These are phyloP conservation scores for Lodderomyces beijingensis DNA, from an alignment of 1,139 yeast genomes.

Conservation along the genomic window DNA sequence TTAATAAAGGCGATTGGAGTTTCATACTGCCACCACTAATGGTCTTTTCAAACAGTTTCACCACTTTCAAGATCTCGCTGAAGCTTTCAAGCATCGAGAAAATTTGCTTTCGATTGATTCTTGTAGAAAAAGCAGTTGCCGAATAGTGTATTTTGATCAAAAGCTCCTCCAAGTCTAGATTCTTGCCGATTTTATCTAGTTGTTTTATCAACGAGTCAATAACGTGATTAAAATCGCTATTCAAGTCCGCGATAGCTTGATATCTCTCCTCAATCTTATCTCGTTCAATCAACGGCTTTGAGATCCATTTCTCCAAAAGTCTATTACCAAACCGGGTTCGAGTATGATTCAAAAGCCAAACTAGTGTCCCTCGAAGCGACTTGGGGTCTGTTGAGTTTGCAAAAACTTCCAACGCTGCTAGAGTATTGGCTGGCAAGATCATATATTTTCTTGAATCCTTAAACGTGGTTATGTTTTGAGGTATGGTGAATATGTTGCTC, in stretches of 20 bases:
- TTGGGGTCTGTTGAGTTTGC: constrained; percentile 53
- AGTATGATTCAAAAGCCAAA: constrained; percentile 80
- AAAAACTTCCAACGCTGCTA: constrained; percentile 72
- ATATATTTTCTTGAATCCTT: constrained; percentile 46
- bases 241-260: constrained; percentile 61
- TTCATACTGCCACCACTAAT: constrained; percentile 10
- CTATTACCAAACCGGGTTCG: constrained; percentile 73
- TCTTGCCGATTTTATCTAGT: constrained; percentile 31
- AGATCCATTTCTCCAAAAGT: constrained; percentile 65
- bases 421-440: constrained; percentile 65
- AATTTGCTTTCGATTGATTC: constrained; percentile 62
- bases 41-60: constrained; percentile 23
- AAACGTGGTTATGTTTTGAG: constrained; percentile 49
- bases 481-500: constrained; percentile 49
- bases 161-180: constrained; percentile 60
- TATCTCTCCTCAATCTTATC: constrained; percentile 54
- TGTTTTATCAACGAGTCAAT: constrained; percentile 49
- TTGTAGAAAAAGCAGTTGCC: constrained; percentile 29
- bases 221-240: constrained; percentile 38
- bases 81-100: constrained; percentile 54
- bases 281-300: constrained; percentile 59
- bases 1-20: constrained; percentile 24
- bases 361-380: constrained; percentile 59
- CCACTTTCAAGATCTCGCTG: constrained; percentile 30
- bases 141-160: constrained; percentile 66